phyloP scores from a whole-genome alignment of 2,329 filamentous ascomycete species.

The Neoscytalidium dimidiatum region DNA sequence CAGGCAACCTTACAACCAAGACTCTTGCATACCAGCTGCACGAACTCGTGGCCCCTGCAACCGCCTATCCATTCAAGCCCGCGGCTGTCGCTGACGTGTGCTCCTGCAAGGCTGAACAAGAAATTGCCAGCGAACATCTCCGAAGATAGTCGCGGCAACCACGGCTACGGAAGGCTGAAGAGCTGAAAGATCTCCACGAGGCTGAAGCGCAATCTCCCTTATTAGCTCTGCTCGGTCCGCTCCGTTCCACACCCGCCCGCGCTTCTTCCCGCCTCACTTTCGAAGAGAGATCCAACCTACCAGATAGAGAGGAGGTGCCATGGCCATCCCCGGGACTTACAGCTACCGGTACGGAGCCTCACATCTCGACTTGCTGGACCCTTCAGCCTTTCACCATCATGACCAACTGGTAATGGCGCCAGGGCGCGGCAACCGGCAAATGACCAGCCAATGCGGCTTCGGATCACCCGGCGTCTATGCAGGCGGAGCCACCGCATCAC shows the following conservation, averaged over 20 bases:
- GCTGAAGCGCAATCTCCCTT: background rate
- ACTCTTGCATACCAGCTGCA: background rate
- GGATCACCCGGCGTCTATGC: background rate
- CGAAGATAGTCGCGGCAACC: background rate
- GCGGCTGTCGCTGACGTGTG: background rate
- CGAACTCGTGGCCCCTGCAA: background rate
- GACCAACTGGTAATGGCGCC: background rate
- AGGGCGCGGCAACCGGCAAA: background rate
- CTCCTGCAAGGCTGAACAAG: slow-evolving; percentile 1
- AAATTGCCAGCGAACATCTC: background rate
- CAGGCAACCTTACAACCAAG: background rate
- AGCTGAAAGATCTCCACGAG: background rate
- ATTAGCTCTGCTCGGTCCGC: background rate
- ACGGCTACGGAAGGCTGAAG: background rate
- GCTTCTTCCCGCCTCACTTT: background rate
- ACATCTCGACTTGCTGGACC: background rate
- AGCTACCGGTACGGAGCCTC: background rate
- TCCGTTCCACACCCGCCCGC: background rate
- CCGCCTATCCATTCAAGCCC: background rate
- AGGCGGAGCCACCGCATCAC: background rate
- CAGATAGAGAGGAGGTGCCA: background rate
- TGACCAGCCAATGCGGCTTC: background rate
- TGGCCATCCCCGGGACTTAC: background rate
- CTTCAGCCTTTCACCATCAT: background rate
- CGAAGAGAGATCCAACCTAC: background rate